Conservation (phyloP, 116 monocot species). For the Dioscorea cayenensis region DNA sequence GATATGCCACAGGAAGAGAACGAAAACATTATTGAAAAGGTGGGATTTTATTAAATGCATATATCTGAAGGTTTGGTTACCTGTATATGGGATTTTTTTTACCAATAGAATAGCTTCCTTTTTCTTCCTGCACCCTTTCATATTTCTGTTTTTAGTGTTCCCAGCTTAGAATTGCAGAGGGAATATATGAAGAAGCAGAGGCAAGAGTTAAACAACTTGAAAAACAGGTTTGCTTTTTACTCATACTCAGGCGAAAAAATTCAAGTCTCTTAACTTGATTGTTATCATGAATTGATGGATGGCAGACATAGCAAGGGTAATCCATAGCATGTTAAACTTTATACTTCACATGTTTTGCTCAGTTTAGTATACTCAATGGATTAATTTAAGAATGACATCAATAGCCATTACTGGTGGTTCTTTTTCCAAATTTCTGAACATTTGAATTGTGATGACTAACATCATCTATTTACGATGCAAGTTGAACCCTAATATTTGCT, state of each 20-base stretch:
- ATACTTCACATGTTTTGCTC: too few species aligned
- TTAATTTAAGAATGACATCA: too few species aligned
- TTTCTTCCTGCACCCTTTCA: neutral
- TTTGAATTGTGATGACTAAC: neutral
- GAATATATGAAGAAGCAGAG: conserved; percentile 38
- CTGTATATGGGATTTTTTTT: neutral
- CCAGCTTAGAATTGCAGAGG: conserved; percentile 60
- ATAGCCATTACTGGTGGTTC: too few species aligned
- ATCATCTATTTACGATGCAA: neutral
- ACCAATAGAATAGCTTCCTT: neutral
- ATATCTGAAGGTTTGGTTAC: neutral
- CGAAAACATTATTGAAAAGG: conserved; percentile 51
- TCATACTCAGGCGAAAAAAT: neutral
- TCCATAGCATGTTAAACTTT: too few species aligned
- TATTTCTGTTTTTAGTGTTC: conserved; percentile 4
- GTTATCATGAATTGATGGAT: neutral
- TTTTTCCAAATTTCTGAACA: neutral
- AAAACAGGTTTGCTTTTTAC: conserved; percentile 32
- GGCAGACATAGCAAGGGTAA: too few species aligned
- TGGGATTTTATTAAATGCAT: conserved; percentile 10
- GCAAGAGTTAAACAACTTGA: conserved; percentile 29
- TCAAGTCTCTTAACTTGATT: neutral
- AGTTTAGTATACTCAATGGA: too few species aligned
- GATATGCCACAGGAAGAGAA: conserved; percentile 40
- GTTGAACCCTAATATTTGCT: neutral